Evolutionary conservation across 371 early-diverging fungal species (phyloP), one percentile per base, ranked within the genome.

Genomic region (Cladochytrium tenue): DNA sequence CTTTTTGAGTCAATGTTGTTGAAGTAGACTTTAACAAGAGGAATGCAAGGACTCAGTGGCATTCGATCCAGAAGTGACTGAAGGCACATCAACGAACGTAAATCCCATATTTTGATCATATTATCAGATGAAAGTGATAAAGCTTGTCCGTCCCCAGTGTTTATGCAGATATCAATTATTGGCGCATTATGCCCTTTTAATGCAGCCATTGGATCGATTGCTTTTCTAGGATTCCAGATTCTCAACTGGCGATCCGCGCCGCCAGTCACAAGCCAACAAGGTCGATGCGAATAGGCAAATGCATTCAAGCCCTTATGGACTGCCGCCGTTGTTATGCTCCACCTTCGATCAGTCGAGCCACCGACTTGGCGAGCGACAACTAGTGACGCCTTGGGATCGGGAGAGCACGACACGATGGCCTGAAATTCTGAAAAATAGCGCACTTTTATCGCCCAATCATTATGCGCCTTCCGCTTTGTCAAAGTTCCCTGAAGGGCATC

Each of bases 261-360:
- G 3, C 84, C 84, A 0, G 81, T 81, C n/a, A 81, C 68, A 2
- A 84, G 69, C n/a, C 75, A 67, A 3, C 77, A 68, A 3, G 84
- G 84, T 43, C 73, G 76, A 25, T 64, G 61, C 51, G 71, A 76
- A 51, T 70, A 77, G n/a, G 80, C 79, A 63, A 80, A 80, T 0
- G 73, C 56, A 51, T 76, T 80, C 17, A 79, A 77, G 27, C 84
- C 84, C 58, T 78, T 75, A 51, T 75, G 67, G 13, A 84, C 76
- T 1, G 75, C 64, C 0, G 73, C 65, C 5, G 70, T 53, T 33
- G 66, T 61, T 34, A 66, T 60, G 52, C 63, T 69, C 84, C 84
- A 83, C 51, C 67, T 67, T 32, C 68, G 68, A 17, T 68, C 71
- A 31, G 68, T 73, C 7, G 36, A 10, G 27, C 28, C 51, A n/a